These are phyloP conservation scores for Colletotrichum ledebouriae DNA, from an alignment of 2,329 filamentous ascomycete species.

Conservation along the genomic window DNA sequence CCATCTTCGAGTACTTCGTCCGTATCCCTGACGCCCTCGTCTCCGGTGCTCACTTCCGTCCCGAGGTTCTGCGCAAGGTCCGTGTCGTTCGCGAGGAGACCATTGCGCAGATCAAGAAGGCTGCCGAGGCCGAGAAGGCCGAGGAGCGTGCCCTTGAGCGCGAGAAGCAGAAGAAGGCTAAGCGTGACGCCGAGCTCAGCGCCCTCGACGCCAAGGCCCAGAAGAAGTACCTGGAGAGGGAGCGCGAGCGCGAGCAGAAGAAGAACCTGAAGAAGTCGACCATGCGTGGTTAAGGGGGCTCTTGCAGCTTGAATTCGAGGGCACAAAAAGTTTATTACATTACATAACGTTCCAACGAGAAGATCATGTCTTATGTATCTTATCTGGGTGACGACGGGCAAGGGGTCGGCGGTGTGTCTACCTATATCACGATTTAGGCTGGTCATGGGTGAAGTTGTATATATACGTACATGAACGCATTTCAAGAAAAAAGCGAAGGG, in stretches of 20 bases:
- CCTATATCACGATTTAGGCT: slow-evolving; percentile 22
- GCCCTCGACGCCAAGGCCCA: slow-evolving; percentile 84
- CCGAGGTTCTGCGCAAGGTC: slow-evolving; percentile 90
- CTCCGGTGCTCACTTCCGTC: slow-evolving; percentile 83
- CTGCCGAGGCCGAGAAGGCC: slow-evolving; percentile 83
- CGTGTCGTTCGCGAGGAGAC: slow-evolving; percentile 83
- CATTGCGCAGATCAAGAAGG: slow-evolving; percentile 82
- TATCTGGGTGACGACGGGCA: slow-evolving; percentile 2
- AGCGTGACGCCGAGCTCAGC: slow-evolving; percentile 86
- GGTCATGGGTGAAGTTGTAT: slow-evolving; percentile 31
- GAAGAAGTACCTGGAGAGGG: slow-evolving; percentile 86
- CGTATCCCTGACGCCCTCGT: slow-evolving; percentile 88
- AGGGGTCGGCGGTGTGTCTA: slow-evolving; percentile 27
- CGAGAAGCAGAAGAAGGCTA: slow-evolving; percentile 85
- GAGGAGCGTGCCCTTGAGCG: slow-evolving; percentile 81
- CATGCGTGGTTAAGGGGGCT: slow-evolving; percentile 58
- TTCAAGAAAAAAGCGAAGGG: slow-evolving; percentile 3
- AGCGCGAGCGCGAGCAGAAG: slow-evolving; percentile 79
- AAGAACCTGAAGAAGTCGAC: slow-evolving; percentile 69
- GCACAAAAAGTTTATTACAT: slow-evolving; percentile 16
- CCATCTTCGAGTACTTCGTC: slow-evolving; percentile 85
- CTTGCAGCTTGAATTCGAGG: neutral
- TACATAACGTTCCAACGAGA: slow-evolving; percentile 1
- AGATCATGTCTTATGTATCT: slow-evolving; percentile 22
- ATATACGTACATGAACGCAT: slow-evolving; percentile 5